phyloP scores from a whole-genome alignment of 176 grass and related monocot species.

The Oryza nivara region DNA sequence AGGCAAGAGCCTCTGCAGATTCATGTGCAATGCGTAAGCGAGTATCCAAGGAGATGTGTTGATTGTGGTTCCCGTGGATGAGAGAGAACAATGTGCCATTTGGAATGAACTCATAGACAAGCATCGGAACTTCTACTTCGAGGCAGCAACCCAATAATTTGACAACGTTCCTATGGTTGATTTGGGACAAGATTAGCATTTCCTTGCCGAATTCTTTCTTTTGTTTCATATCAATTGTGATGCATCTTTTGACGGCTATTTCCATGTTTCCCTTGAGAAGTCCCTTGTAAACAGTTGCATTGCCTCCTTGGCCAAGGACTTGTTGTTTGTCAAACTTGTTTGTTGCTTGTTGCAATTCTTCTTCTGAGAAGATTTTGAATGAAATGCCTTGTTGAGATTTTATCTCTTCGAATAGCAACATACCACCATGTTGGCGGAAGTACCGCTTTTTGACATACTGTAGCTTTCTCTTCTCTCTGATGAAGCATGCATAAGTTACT shows the following conservation, averaged over 20 bases:
- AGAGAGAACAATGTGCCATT: not conserved
- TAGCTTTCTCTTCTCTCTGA: slow-evolving; percentile 21
- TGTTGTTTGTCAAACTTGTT: slow-evolving; percentile 17
- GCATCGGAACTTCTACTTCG: not conserved
- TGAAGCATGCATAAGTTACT: not conserved
- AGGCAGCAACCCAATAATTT: not conserved
- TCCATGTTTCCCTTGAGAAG: not conserved
- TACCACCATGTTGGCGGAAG: slow-evolving; percentile 16
- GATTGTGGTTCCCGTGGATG: not conserved
- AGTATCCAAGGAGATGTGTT: not conserved
- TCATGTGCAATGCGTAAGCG: not conserved
- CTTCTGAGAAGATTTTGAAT: not conserved
- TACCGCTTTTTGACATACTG: not conserved
- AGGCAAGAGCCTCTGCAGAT: not conserved
- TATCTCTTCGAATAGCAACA: slow-evolving; percentile 28
- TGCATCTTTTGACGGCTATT: slow-evolving; percentile 32
- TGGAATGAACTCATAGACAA: slow-evolving; percentile 8
- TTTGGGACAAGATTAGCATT: not conserved
- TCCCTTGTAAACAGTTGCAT: slow-evolving; percentile 14
- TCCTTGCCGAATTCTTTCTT: slow-evolving; percentile 11
- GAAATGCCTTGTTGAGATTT: not conserved
- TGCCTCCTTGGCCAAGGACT: slow-evolving; percentile 15
- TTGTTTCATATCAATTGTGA: not conserved
- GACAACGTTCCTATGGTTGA: not conserved
- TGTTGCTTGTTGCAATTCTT: not conserved